Evolutionary conservation across 768 basidiomycete genomes (phyloP).

Genomic region (Trametes cubensis): DNA sequence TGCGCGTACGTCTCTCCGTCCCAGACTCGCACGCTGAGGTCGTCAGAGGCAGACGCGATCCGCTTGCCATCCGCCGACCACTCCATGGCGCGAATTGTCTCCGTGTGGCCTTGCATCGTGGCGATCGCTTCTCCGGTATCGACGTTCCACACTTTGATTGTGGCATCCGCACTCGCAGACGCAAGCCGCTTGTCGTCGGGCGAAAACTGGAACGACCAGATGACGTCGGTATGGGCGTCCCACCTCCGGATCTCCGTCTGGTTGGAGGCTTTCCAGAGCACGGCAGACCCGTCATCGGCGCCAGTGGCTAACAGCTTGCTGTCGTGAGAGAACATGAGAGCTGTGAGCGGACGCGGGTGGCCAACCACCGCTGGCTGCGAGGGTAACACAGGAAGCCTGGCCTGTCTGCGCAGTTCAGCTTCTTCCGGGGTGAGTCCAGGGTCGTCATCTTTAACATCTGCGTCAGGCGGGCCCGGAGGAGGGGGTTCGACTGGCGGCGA

Average conservation of each 20-base stretch:
- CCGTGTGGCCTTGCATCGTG: conserved; percentile 13
- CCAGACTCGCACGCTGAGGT: conserved; percentile 40
- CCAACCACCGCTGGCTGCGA: not conserved
- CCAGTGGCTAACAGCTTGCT: conserved; percentile 18
- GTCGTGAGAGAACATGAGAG: conserved; percentile 18
- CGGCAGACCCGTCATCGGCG: conserved; percentile 14
- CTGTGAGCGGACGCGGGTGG: conserved; percentile 3
- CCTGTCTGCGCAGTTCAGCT: not conserved
- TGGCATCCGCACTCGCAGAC: conserved; percentile 13
- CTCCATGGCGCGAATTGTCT: not conserved
- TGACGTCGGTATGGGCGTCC: conserved; percentile 18
- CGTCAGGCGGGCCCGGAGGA: not conserved
- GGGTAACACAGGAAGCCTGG: not conserved
- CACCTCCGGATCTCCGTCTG: not conserved
- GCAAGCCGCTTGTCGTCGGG: conserved; percentile 23
- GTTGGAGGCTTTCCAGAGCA: conserved; percentile 17
- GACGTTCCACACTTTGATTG: conserved; percentile 7
- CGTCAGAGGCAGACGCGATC: conserved; percentile 47
- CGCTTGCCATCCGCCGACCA: conserved; percentile 28
- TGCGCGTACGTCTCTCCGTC: conserved; percentile 14
- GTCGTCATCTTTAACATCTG: not conserved
- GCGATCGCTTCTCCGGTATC: conserved; percentile 5
- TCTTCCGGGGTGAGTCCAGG: conserved; percentile 1
- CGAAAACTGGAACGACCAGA: conserved; percentile 26
- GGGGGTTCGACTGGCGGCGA: not conserved